Evolutionary conservation across 2,329 filamentous ascomycete species (phyloP).

Genomic region (Coniosporium tulheliwenetii): DNA sequence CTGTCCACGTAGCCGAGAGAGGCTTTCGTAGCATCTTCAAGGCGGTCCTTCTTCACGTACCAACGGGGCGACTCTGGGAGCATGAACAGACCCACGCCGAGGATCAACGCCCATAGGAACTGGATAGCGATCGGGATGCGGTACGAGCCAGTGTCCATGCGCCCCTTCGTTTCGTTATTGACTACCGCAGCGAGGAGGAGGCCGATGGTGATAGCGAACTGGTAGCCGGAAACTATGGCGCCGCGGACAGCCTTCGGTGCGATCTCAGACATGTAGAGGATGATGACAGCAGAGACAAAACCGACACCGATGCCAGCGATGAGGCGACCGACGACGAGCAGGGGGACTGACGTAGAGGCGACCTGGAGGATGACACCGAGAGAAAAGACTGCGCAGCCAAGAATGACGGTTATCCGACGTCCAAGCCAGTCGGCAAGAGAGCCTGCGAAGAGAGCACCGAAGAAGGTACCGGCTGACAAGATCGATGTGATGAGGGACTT

Average conservation of each 20-base stretch:
- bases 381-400: slow-evolving; percentile 45
- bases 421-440: slow-evolving; percentile 50
- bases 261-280: slow-evolving; percentile 27
- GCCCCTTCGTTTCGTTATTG: slow-evolving; percentile 23
- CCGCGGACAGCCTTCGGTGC: slow-evolving; percentile 55
- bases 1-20: slow-evolving; percentile 62
- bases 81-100: slow-evolving; percentile 53
- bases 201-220: slow-evolving; percentile 30
- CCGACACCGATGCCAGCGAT: slow-evolving; percentile 62
- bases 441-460: slow-evolving; percentile 45
- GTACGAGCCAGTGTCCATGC: slow-evolving; percentile 20
- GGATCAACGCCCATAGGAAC: slow-evolving; percentile 65
- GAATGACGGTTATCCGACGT: slow-evolving; percentile 47
- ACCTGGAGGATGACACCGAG: slow-evolving; percentile 42
- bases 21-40: slow-evolving; percentile 49
- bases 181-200: slow-evolving; percentile 31
- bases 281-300: slow-evolving; percentile 48
- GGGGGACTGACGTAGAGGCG: slow-evolving; percentile 40
- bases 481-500: slow-evolving; percentile 56
- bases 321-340: slow-evolving; percentile 57
- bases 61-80: slow-evolving; percentile 77
- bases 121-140: slow-evolving; percentile 70
- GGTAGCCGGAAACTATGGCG: slow-evolving; percentile 50
- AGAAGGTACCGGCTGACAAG: slow-evolving; percentile 62
- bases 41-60: slow-evolving; percentile 62